Conservation (phyloP, 2,329 filamentous ascomycete species). For the Cryphonectria radicalis region DNA sequence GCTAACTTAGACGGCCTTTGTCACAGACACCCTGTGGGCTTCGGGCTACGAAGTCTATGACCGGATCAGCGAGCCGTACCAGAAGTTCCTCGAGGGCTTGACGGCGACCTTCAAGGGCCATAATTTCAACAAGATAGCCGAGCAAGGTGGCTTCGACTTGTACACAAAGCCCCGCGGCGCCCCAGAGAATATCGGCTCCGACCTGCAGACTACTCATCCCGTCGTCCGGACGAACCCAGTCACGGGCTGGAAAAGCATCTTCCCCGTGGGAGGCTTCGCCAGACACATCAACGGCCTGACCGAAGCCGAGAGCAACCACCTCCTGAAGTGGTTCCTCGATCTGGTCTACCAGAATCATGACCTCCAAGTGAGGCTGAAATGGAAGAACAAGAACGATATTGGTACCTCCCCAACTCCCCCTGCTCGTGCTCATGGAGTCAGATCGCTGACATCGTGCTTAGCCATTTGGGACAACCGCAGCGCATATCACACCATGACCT, state of each 20-base stretch:
- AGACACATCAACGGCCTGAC: slow-evolving; percentile 49
- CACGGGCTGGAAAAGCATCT: slow-evolving; percentile 65
- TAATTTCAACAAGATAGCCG: slow-evolving; percentile 45
- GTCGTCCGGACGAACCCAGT: slow-evolving; percentile 66
- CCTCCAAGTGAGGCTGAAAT: slow-evolving; percentile 52
- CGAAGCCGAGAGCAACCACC: slow-evolving; percentile 45
- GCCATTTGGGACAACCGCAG: slow-evolving; percentile 67
- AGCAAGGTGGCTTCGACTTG: slow-evolving; percentile 46
- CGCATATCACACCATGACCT: slow-evolving; percentile 57
- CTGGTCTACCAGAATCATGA: slow-evolving; percentile 53
- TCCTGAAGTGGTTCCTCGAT: slow-evolving; percentile 47
- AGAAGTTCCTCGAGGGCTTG: slow-evolving; percentile 51
- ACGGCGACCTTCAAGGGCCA: slow-evolving; percentile 51
- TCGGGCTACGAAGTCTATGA: slow-evolving; percentile 54
- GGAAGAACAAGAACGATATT: slow-evolving; percentile 49
- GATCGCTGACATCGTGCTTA: background rate
- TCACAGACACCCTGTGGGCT: slow-evolving; percentile 49
- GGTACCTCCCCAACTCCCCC: slow-evolving; percentile 33
- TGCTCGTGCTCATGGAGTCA: slow-evolving; percentile 11
- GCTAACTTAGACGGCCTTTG: slow-evolving; percentile 3
- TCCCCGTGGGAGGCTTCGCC: slow-evolving; percentile 46
- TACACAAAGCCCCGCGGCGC: slow-evolving; percentile 54
- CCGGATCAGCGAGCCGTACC: slow-evolving; percentile 51
- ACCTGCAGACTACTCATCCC: slow-evolving; percentile 56
- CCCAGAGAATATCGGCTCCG: slow-evolving; percentile 57